Evolutionary conservation across 148 eudicot species (phyloP), one percentile per base, ranked within the genome.

Genomic region (Rhododendron kiyosumense): DNA sequence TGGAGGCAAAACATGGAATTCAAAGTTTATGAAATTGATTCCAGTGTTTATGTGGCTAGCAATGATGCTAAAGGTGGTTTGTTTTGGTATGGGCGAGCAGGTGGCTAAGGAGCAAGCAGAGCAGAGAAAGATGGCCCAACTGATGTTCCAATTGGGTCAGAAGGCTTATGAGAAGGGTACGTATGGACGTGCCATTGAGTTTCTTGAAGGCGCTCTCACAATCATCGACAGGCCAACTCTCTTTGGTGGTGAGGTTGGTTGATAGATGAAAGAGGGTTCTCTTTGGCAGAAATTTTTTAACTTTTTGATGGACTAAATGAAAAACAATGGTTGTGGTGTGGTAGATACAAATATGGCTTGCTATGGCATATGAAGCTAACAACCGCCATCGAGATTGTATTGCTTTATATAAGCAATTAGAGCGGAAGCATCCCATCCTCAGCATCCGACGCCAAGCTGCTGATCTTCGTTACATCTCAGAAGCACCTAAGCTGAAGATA

Each of bases 301-400:
- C 32, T 80, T 26, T 69, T 52, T 30, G 74, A 78, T 82, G 20
- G 10, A 11, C 86, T 86, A 17, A 28, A 89, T 86, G 41, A 51
- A 46, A 69, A 81, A 30, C 52, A 82, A 77, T 69, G 69, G 28
- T 52, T 88, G 71, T 88, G 85, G 32, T 83, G 51, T 87, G 59
- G 75, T 92, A 97, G 98, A 97, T 97, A 90, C 99, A 97, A 90
- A 97, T 97, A 91, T 97, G 99, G 99, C 96, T 97, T 88, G 99
- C 94, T 74, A 97, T 97, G 99, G 99, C 98, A 34, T 97, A 97
- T 73, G 99, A 95, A 86, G 99, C 99, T 83, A 90, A 97, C 82
- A 89, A 92, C 85, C 95, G 98, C 85, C 99, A 97, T 89, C 85
- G 90, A 43, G 99, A 97, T 88, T 97, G 99, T 90, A 97, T 97